Evolutionary conservation across 306 rosid genomes (phyloP).

Genomic region (Alnus glutinosa): DNA sequence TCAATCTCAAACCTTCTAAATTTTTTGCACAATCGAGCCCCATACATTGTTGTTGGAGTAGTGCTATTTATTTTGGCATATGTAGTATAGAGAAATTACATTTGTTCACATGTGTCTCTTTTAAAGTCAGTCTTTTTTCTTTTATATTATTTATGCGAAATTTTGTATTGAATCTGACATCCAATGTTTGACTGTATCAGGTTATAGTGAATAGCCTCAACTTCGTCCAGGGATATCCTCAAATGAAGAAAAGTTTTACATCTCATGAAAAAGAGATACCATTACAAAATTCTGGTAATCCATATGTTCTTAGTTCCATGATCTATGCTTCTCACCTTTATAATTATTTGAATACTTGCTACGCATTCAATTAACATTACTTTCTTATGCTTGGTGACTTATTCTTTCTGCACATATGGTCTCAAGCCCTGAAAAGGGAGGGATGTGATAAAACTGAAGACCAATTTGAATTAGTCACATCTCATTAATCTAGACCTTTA

Average conservation of each 20-base stretch:
- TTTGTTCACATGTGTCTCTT: constrained; percentile 18
- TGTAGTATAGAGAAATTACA: background rate
- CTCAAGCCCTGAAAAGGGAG: background rate
- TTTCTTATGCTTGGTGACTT: background rate
- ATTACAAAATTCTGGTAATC: constrained; percentile 28
- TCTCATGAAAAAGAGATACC: constrained; percentile 8
- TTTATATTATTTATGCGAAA: background rate
- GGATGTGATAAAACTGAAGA: background rate
- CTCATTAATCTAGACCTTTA: background rate
- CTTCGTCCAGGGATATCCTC: constrained; percentile 44
- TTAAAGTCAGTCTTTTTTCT: background rate
- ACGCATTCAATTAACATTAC: background rate
- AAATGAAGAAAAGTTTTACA: background rate
- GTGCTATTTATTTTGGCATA: background rate
- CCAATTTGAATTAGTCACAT: background rate
- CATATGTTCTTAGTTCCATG: background rate
- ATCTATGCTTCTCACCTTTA: constrained; percentile 1
- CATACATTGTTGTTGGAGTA: background rate
- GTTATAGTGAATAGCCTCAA: constrained; percentile 51
- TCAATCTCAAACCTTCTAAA: background rate
- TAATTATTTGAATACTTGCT: background rate
- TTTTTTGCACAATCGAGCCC: background rate
- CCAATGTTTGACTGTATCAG: constrained; percentile 31
- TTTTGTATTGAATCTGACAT: background rate
- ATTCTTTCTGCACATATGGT: background rate